Base-by-base conservation (phyloP, 1,139 yeast genomes). In the Pichia sp. region DNA sequence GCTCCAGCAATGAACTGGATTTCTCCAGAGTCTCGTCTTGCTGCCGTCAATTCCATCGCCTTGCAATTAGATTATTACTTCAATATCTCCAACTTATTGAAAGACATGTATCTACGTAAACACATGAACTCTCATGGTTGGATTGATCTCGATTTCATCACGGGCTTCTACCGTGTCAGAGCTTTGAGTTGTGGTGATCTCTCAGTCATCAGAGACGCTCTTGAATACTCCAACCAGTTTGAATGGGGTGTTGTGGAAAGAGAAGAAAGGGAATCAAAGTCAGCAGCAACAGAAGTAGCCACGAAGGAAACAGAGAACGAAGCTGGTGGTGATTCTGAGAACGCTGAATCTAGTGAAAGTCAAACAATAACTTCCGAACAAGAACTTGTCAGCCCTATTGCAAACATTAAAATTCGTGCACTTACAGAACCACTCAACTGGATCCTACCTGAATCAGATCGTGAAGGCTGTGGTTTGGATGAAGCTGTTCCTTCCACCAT, bases 61-160 rank as follows among this genome's bases (percentile, higher is more conserved):
- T 79, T 78, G 61, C 97, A 90, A 74, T 74, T 90, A 54, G 93
- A 88, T 66, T 93, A 91, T 73, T 93, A 93, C 70, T 86, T 93
- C 70, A 85, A 95, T 26, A 77, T 85, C 52, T 96, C 90, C 63
- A 93, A 93, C 70, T 76, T 93, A 69, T 76, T 87, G 62, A 86
- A 87, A 70, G 96, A 89, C 68, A 73, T 86, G 54, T 88, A 71
- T 66, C 74, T 89, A 66, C 80, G 96, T 68, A 80, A 81, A 61
- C 87, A 85, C 63, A 88, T 89, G 96, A 83, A 85, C 69, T 70
- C 74, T 47, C 75, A 81, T 55, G 96, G 96, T 31, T 84, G 84
- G 77, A 78, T 89, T 51, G 80, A 83, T 37, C 70, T 89, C 58
- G 63, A 68, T 8, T 76, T 83, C 54, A 75, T 89, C 60, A 83